Percentiles rank a stretch among this genome's conserved stretches.
Evolutionary conservation across 2,329 filamentous ascomycete species (phyloP).

Genomic region (Neospermospora avenae): DNA sequence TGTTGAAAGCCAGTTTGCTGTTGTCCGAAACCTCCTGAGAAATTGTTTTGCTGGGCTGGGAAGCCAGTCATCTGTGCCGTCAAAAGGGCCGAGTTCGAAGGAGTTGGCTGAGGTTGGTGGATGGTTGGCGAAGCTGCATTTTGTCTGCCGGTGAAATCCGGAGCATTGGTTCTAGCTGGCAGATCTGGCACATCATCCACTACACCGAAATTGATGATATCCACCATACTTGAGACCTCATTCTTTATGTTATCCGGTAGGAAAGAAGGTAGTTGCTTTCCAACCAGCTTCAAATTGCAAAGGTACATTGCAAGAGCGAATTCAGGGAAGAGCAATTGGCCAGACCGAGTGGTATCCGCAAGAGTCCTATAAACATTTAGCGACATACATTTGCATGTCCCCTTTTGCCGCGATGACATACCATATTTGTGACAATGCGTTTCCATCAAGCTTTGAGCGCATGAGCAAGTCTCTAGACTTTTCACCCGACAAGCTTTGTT

Average conservation of each 20-base stretch:
- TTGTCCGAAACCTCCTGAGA: constrained; percentile 37
- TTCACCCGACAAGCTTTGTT: constrained; percentile 83
- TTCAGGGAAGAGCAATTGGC: constrained; percentile 94
- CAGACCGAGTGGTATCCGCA: constrained; percentile 92
- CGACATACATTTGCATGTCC: constrained; percentile 18
- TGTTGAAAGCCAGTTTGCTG: constrained; percentile 44
- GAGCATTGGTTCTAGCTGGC: constrained; percentile 59
- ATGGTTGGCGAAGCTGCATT: constrained; percentile 51
- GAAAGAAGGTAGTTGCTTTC: constrained; percentile 70
- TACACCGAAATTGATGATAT: constrained; percentile 95
- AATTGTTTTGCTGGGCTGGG: constrained; percentile 48
- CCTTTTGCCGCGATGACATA: constrained; percentile 40
- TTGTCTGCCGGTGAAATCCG: constrained; percentile 62
- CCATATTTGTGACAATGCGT: constrained; percentile 91
- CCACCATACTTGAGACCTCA: constrained; percentile 98
- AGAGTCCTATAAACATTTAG: constrained; percentile 62
- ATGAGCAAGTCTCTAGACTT: constrained; percentile 87
- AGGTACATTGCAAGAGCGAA: constrained; percentile 98
- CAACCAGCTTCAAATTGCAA: constrained; percentile 88
- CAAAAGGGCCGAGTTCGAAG: constrained; percentile 65
- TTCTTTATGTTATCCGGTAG: constrained; percentile 89
- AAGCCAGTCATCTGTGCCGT: constrained; percentile 68
- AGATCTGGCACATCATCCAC: constrained; percentile 64
- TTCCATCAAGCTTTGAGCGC: constrained; percentile 82
- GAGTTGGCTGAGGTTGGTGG: constrained; percentile 70